Evolutionary conservation across 2,329 filamentous ascomycete species (phyloP).

Genomic region (Trichophyton mentagrophytes): DNA sequence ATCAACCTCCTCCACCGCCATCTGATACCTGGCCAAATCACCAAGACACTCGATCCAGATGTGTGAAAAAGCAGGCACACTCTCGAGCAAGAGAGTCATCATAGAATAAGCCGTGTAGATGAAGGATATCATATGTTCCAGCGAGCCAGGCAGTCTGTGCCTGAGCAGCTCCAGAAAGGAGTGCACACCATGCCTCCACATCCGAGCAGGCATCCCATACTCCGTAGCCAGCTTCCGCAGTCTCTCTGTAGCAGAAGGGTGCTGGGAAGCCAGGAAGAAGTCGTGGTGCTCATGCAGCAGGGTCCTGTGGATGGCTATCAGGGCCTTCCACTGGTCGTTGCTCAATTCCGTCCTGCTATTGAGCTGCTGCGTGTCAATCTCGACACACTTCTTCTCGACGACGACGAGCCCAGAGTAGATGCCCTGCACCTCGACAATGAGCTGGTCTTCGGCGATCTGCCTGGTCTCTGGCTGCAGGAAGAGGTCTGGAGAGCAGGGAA

Average conservation of each 20-base stretch:
- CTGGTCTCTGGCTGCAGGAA: conserved; percentile 47
- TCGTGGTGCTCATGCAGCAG: conserved; percentile 72
- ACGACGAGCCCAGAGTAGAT: conserved; percentile 66
- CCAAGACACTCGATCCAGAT: conserved; percentile 93
- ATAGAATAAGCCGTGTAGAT: conserved; percentile 83
- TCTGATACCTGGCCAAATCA: conserved; percentile 70
- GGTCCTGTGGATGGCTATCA: conserved; percentile 71
- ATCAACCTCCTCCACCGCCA: conserved; percentile 82
- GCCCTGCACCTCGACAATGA: conserved; percentile 56
- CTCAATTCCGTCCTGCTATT: conserved; percentile 39
- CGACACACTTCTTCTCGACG: conserved; percentile 78
- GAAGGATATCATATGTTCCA: conserved; percentile 84
- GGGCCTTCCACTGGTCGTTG: conserved; percentile 67
- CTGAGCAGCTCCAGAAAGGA: conserved; percentile 66
- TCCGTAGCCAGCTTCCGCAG: conserved; percentile 50
- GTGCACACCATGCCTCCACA: conserved; percentile 92
- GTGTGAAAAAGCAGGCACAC: conserved; percentile 66
- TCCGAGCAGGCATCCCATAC: conserved; percentile 82
- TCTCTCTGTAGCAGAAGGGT: conserved; percentile 60
- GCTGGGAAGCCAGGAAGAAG: conserved; percentile 76
- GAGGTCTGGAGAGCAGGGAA: neutral
- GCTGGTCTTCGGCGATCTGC: conserved; percentile 62
- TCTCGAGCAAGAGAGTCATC: conserved; percentile 78
- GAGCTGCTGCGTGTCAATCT: conserved; percentile 57
- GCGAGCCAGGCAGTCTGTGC: conserved; percentile 58